Percentiles rank a stretch among this genome's conserved stretches.
Evolutionary conservation across 2,329 filamentous ascomycete species (phyloP).

Genomic region (Sporothrix globosa): DNA sequence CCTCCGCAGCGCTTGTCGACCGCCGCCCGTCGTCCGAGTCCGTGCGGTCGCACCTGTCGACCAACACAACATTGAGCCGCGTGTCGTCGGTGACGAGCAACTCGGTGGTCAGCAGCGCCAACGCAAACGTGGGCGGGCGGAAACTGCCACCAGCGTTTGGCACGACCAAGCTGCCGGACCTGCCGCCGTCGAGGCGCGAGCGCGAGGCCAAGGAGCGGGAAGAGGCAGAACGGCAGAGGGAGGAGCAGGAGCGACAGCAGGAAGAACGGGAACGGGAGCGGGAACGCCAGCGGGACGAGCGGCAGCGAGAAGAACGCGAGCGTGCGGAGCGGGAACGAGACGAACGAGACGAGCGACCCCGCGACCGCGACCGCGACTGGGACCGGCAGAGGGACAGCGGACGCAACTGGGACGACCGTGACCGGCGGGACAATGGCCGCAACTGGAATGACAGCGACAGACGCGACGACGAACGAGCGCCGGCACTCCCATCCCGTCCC

Average conservation of each 20-base stretch:
- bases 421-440: not conserved
- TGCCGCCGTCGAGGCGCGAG: slow-evolving; percentile 61
- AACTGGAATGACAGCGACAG: too few species aligned
- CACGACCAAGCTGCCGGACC: slow-evolving; percentile 58
- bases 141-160: slow-evolving; percentile 62
- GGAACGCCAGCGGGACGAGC: not conserved
- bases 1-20: slow-evolving; percentile 38
- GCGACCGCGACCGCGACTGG: not conserved
- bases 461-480: not conserved
- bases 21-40: slow-evolving; percentile 63
- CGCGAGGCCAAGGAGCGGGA: slow-evolving; percentile 49
- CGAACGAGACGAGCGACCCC: not conserved
- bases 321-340: not conserved
- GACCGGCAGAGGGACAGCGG: not conserved
- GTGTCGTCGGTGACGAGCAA: slow-evolving; percentile 55
- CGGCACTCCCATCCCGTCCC: slow-evolving; percentile 30
- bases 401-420: not conserved
- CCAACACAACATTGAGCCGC: slow-evolving; percentile 54
- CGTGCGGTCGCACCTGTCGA: slow-evolving; percentile 58
- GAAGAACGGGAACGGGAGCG: not conserved
- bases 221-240: slow-evolving; percentile 40
- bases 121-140: slow-evolving; percentile 40
- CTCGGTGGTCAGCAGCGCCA: slow-evolving; percentile 37
- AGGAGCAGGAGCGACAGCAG: not conserved
- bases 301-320: not conserved